phyloP scores from a whole-genome alignment of 2,329 filamentous ascomycete species.

The Cladosporium sp. region DNA sequence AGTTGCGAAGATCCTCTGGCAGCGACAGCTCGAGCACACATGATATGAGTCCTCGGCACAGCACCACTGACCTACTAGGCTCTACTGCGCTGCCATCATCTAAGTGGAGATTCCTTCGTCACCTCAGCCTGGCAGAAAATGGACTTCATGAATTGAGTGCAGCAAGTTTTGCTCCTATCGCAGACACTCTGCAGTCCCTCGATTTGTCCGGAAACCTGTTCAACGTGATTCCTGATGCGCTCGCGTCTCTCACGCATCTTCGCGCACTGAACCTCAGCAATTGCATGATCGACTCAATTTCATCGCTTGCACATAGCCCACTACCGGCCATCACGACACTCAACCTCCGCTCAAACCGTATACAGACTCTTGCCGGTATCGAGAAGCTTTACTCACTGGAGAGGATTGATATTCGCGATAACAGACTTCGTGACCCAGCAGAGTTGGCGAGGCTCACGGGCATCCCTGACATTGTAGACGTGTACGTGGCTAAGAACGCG shows the following conservation, averaged over 20 bases:
- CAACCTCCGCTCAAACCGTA: conserved; percentile 82
- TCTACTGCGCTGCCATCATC: conserved; percentile 70
- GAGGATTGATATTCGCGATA: conserved; percentile 85
- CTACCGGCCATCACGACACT: conserved; percentile 89
- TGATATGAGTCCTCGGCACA: conserved; percentile 55
- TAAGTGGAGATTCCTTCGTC: conserved; percentile 93
- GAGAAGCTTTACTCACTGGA: conserved; percentile 86
- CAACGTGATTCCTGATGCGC: conserved; percentile 85
- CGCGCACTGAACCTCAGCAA: conserved; percentile 89
- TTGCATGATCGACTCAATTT: conserved; percentile 94
- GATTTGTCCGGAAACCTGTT: conserved; percentile 93
- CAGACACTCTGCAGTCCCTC: conserved; percentile 83
- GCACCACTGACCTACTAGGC: conserved; percentile 70
- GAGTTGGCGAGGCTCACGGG: conserved; percentile 85
- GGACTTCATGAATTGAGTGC: conserved; percentile 74
- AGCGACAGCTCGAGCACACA: conserved; percentile 78
- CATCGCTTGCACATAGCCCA: conserved; percentile 78
- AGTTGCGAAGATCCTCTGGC: conserved; percentile 81
- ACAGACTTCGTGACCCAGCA: conserved; percentile 81
- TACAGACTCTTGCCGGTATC: conserved; percentile 81
- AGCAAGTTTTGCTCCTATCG: conserved; percentile 71
- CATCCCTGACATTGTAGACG: conserved; percentile 84
- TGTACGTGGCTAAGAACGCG: conserved; percentile 89
- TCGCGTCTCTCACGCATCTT: conserved; percentile 80
- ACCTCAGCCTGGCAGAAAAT: conserved; percentile 89